phyloP scores from a whole-genome alignment of 2,329 filamentous ascomycete species.

The Alternaria ventricosa region DNA sequence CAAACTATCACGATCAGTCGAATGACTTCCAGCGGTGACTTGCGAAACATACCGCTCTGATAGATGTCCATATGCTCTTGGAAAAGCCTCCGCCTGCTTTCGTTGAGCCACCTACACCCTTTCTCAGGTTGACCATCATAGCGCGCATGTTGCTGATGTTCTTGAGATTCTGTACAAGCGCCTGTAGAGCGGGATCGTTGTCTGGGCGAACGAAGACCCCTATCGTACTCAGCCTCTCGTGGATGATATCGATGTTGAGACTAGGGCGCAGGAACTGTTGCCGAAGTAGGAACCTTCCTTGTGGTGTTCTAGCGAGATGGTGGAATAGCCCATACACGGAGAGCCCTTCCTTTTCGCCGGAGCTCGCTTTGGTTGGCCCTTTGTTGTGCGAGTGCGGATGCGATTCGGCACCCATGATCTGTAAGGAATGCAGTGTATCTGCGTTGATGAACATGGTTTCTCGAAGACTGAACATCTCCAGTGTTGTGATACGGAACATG shows the following conservation, averaged over 20 bases:
- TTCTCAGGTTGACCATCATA: conserved; percentile 73
- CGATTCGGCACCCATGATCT: conserved; percentile 81
- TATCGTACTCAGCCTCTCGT: conserved; percentile 74
- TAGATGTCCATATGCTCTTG: conserved; percentile 74
- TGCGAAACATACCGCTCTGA: conserved; percentile 59
- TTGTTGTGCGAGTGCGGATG: conserved; percentile 83
- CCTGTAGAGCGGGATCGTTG: conserved; percentile 65
- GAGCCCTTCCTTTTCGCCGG: conserved; percentile 77
- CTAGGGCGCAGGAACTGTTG: conserved; percentile 83
- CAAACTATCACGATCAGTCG: conserved; percentile 61
- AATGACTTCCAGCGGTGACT: rapidly evolving
- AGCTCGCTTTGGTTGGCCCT: conserved; percentile 66
- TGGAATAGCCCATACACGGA: conserved; percentile 87
- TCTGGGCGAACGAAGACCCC: conserved; percentile 69
- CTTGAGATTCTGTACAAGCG: conserved; percentile 67
- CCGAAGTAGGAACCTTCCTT: conserved; percentile 77
- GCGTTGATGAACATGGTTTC: conserved; percentile 77
- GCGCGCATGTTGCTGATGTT: conserved; percentile 78
- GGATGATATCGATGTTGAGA: conserved; percentile 70
- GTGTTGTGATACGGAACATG: conserved; percentile 65
- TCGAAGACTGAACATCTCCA: conserved; percentile 78
- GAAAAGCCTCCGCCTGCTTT: conserved; percentile 63
- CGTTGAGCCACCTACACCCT: conserved; percentile 69
- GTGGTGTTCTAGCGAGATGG: conserved; percentile 74
- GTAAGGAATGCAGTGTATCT: conserved; percentile 81